Evolutionary conservation across 2,329 filamentous ascomycete species (phyloP).

Genomic region (Bimuria novae-zelandiae): DNA sequence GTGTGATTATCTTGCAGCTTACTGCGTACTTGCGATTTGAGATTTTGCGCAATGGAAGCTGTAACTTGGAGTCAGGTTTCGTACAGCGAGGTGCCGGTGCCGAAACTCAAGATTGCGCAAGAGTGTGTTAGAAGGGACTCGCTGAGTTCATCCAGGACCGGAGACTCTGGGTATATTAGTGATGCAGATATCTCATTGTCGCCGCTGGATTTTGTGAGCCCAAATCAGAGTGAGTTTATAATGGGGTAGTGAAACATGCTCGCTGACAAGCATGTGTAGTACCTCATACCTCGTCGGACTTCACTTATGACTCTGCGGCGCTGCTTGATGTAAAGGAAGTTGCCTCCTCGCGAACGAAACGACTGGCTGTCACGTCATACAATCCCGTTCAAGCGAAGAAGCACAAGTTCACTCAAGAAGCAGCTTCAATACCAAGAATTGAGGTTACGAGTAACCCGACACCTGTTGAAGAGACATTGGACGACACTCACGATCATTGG

Average conservation of each 20-base stretch:
- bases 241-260: neutral
- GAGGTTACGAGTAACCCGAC: slow-evolving; percentile 14
- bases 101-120: slow-evolving; percentile 23
- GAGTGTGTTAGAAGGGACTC: slow-evolving; percentile 28
- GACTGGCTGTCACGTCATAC: neutral
- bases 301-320: slow-evolving; percentile 12
- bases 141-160: slow-evolving; percentile 31
- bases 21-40: neutral
- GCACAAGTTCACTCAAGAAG: slow-evolving; percentile 6
- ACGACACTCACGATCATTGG: neutral
- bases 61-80: slow-evolving; percentile 4
- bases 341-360: slow-evolving; percentile 3
- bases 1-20: neutral
- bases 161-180: slow-evolving; percentile 40
- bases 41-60: slow-evolving; percentile 14
- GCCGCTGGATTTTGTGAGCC: slow-evolving; percentile 24
- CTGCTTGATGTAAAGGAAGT: slow-evolving; percentile 11
- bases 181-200: slow-evolving; percentile 33
- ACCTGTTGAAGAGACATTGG: neutral
- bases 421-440: neutral
- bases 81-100: slow-evolving; percentile 18
- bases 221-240: slow-evolving; percentile 21
- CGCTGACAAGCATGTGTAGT: slow-evolving; percentile 12
- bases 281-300: slow-evolving; percentile 6
- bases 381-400: slow-evolving; percentile 15